Evolutionary conservation across 106 monocot species (phyloP), one percentile per base, ranked within the genome.

Genomic region (Apostasia shenzhenica): DNA sequence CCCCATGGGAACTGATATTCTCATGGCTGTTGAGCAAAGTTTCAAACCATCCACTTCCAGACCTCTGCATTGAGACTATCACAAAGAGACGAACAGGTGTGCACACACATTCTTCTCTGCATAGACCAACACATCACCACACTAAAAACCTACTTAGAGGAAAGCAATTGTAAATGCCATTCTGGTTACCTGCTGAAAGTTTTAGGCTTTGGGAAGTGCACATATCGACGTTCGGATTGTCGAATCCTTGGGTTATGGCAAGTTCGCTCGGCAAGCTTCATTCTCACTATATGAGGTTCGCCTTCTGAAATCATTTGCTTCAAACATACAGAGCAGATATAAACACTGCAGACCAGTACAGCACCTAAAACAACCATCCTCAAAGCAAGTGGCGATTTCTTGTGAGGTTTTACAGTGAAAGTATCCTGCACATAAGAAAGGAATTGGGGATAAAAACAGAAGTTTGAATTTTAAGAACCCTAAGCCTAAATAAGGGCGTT

Each of bases 31-130:
- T 85, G 67, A 85, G 59, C 63, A 85, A 75, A 13, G 81, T 85
- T 67, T 85, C 85, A 72, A 85, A 85, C 85, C 85, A 85, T 59
- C 81, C 81, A 72, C 78, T 85, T 68, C 85, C 85, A 41, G 85
- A 85, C 49, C 85, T 81, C 52, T 85, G 85, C 81, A 78, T 81
- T 12, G 85, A 81, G 13, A 81, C 44, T 51, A 85, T 81, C 2
- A 47, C 81, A 68, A 85, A 85, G 68, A 70, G 75, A 7, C 68
- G 70, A 39, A 85, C 85, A 2, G 85, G 78, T 1, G 70, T 81
- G 68, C 81, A 81, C 40, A 68, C 70, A 58, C 85, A 85, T 46
- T 85, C 85, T 10, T 78, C 67, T 64, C 85, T 85, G 77, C 11
- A 54, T 54, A 53, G 41, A 26, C 11, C 8, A 62, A 65, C 3